Percentiles rank a stretch among this genome's conserved stretches.
Conservation (phyloP, 345 rosid species). For the Barbarea vulgaris region DNA sequence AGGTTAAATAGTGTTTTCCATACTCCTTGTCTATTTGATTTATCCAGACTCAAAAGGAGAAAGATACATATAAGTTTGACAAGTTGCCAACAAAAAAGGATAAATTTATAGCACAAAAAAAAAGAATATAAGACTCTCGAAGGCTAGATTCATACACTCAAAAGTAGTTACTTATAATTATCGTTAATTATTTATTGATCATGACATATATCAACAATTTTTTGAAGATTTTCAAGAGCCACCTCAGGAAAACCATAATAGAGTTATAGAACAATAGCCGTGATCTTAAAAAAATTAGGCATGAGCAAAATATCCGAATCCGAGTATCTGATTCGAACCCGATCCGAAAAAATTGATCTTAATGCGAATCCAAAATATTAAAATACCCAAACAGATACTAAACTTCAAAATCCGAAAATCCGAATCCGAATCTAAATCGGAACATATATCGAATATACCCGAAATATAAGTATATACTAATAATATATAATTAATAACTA, state of each 20-base stretch:
- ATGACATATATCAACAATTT: neutral
- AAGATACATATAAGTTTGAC: neutral
- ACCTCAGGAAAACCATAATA: neutral
- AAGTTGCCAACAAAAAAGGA: neutral
- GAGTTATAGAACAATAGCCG: too few species aligned
- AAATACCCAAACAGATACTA: too few species aligned
- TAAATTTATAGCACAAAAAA: neutral
- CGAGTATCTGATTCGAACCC: too few species aligned
- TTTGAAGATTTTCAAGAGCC: neutral
- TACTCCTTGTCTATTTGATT: neutral
- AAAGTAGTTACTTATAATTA: neutral
- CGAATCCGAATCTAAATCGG: too few species aligned
- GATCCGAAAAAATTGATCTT: too few species aligned
- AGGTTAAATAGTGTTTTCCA: neutral
- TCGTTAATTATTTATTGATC: neutral
- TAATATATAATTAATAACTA: too few species aligned
- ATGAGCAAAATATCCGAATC: too few species aligned
- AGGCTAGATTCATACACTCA: neutral
- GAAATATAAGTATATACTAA: too few species aligned
- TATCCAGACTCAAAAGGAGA: neutral
- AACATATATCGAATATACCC: too few species aligned
- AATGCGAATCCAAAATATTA: too few species aligned
- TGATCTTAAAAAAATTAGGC: too few species aligned
- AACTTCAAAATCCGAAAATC: too few species aligned
- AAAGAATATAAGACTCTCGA: constrained; percentile 8